Percentiles rank a stretch among this genome's conserved stretches.
These are phyloP conservation scores for Fusarium sp. DNA, from an alignment of 2,329 filamentous ascomycete species.

Conservation along the genomic window DNA sequence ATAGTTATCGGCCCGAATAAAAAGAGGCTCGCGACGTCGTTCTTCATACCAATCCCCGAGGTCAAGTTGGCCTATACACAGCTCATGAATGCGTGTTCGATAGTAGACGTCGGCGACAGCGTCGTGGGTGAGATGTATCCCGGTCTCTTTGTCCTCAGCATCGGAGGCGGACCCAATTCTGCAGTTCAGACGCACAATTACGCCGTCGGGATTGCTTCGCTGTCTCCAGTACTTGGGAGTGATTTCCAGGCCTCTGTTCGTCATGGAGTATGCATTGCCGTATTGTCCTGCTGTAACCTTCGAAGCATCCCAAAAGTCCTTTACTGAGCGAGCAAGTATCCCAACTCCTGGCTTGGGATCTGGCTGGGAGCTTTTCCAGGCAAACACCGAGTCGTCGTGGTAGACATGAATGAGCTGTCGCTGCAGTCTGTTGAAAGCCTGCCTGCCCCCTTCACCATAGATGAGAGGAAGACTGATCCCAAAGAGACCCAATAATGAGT, in stretches of 20 bases:
- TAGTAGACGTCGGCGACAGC: not conserved
- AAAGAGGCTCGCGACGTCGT: not conserved
- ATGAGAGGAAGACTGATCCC: not conserved
- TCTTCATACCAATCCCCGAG: not conserved
- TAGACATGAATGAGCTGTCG: not conserved
- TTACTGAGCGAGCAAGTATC: not conserved
- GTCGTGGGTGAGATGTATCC: not conserved
- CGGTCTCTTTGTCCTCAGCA: not conserved
- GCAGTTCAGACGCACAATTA: not conserved
- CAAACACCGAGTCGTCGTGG: not conserved
- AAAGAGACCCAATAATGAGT: not conserved
- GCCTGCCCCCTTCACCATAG: not conserved
- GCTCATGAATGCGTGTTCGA: not conserved
- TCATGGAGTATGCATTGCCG: not conserved
- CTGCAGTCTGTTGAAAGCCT: not conserved
- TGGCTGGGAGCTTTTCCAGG: not conserved
- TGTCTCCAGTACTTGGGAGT: not conserved
- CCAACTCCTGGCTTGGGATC: not conserved
- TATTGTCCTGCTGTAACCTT: not conserved
- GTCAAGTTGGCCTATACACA: not conserved
- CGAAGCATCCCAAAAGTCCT: not conserved
- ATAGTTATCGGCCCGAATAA: not conserved
- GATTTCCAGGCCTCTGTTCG: not conserved
- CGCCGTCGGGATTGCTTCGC: not conserved
- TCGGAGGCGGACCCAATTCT: not conserved